phyloP scores from a whole-genome alignment of 192 early-diverging fungal genomes.

The Gonapodya prolifera region DNA sequence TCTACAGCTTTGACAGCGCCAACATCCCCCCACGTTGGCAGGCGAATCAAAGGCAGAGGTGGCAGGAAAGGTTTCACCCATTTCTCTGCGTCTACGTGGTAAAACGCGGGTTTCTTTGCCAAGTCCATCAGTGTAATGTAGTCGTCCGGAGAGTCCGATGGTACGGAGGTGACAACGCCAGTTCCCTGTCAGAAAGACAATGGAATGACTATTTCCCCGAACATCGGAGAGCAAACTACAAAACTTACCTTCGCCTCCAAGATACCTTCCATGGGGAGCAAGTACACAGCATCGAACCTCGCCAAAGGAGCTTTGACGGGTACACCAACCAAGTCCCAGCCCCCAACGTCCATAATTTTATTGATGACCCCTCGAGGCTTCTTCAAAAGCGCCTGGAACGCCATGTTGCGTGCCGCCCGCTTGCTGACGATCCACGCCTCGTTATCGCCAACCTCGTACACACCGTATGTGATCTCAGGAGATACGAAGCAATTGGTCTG shows the following conservation, averaged over 20 bases:
- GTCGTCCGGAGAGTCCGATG: constrained; percentile 97
- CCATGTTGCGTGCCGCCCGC: constrained; percentile 95
- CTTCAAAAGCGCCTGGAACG: constrained; percentile 74
- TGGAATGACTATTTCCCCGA: not conserved
- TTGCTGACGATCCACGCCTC: constrained; percentile 85
- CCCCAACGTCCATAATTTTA: constrained; percentile 64
- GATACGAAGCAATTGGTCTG: constrained; percentile 98
- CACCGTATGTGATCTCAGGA: constrained; percentile 78
- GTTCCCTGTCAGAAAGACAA: constrained; percentile 51
- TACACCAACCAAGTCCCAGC: constrained; percentile 72
- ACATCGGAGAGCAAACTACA: not conserved
- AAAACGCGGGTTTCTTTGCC: constrained; percentile 87
- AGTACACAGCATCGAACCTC: constrained; percentile 65
- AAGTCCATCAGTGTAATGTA: constrained; percentile 82
- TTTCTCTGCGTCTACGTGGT: constrained; percentile 62
- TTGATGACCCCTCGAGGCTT: constrained; percentile 35
- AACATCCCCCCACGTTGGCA: constrained; percentile 73
- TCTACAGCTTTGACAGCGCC: constrained; percentile 73
- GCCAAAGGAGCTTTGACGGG: constrained; percentile 81
- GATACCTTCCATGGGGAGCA: constrained; percentile 96
- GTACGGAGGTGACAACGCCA: constrained; percentile 96
- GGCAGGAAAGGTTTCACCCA: constrained; percentile 75
- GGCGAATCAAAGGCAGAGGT: constrained; percentile 75
- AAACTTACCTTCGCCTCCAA: constrained; percentile 59
- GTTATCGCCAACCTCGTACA: constrained; percentile 59